phyloP scores from a whole-genome alignment of 2,329 filamentous ascomycete genomes.

The Paecilomyces variotii region DNA sequence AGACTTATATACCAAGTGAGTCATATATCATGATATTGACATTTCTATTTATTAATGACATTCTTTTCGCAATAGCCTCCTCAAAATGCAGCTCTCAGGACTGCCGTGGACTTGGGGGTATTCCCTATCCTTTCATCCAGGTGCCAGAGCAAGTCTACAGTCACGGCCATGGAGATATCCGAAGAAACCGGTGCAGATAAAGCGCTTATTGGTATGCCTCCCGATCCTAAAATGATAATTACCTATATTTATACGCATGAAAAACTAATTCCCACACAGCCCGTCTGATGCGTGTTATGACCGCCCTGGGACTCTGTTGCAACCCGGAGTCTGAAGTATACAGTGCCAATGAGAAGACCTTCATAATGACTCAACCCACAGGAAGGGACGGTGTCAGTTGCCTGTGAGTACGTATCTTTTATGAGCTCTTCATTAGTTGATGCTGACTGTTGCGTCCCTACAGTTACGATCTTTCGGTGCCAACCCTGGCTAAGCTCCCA shows the following conservation, averaged over 20 bases:
- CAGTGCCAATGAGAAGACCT: conserved; percentile 18
- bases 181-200: conserved; percentile 19
- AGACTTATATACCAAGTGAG: conserved; percentile 27
- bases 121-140: conserved; percentile 18
- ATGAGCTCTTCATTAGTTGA: background rate
- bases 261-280: conserved; percentile 7
- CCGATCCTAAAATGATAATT: background rate
- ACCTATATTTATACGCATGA: background rate
- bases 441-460: background rate
- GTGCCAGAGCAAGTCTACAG: conserved; percentile 6
- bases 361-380: conserved; percentile 18
- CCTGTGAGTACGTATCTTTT: conserved; percentile 14
- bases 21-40: background rate
- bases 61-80: conserved; percentile 16
- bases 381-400: conserved; percentile 21
- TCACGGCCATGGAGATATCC: conserved; percentile 21
- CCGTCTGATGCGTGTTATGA: conserved; percentile 23
- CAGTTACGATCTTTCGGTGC: conserved; percentile 23
- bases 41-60: background rate
- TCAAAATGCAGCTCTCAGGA: conserved; percentile 24
- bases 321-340: conserved; percentile 15
- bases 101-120: conserved; percentile 22
- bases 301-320: conserved; percentile 18
- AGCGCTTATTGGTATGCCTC: conserved; percentile 20
- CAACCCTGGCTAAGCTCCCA: conserved; percentile 22